Evolutionary conservation across 805 yeast species (phyloP).

Genomic region (Cyberlindnera lachancei): DNA sequence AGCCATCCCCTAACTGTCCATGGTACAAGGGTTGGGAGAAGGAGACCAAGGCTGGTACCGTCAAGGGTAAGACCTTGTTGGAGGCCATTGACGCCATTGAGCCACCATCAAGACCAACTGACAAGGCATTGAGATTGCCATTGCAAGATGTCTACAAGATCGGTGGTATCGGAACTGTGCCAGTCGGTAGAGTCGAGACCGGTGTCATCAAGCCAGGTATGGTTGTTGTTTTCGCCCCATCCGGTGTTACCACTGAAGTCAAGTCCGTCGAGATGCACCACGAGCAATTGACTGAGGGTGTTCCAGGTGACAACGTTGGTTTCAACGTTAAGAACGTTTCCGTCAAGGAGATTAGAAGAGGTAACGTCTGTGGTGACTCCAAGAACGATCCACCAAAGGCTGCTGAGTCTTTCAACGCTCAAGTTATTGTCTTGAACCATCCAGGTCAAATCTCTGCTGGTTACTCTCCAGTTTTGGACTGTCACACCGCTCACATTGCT

Average conservation of each 20-base stretch:
- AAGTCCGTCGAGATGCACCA: slow-evolving; percentile 93
- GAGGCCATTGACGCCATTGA: slow-evolving; percentile 86
- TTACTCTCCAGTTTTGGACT: slow-evolving; percentile 87
- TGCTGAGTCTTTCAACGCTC: slow-evolving; percentile 78
- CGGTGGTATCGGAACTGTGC: slow-evolving; percentile 93
- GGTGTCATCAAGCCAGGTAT: slow-evolving; percentile 90
- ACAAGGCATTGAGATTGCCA: slow-evolving; percentile 87
- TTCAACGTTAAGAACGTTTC: slow-evolving; percentile 93
- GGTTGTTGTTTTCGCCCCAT: slow-evolving; percentile 87
- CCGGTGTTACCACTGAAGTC: slow-evolving; percentile 89
- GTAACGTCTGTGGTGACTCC: slow-evolving; percentile 92
- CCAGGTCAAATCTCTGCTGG: slow-evolving; percentile 93
- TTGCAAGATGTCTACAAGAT: slow-evolving; percentile 91
- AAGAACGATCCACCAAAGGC: slow-evolving; percentile 89
- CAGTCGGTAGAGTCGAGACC: slow-evolving; percentile 94
- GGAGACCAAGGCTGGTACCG: no score
- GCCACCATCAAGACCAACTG: slow-evolving; percentile 80
- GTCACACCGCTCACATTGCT: slow-evolving; percentile 93
- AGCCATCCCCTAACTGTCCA: no score
- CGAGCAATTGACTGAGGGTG: slow-evolving; percentile 78
- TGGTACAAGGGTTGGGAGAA: no score
- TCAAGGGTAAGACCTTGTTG: slow-evolving; percentile 76
- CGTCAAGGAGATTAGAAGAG: slow-evolving; percentile 89
- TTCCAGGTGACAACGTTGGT: slow-evolving; percentile 87
- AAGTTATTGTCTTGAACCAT: slow-evolving; percentile 71